phyloP scores from a whole-genome alignment of 495 filamentous ascomycete genomes.

The Diplogelasinospora grovesii region DNA sequence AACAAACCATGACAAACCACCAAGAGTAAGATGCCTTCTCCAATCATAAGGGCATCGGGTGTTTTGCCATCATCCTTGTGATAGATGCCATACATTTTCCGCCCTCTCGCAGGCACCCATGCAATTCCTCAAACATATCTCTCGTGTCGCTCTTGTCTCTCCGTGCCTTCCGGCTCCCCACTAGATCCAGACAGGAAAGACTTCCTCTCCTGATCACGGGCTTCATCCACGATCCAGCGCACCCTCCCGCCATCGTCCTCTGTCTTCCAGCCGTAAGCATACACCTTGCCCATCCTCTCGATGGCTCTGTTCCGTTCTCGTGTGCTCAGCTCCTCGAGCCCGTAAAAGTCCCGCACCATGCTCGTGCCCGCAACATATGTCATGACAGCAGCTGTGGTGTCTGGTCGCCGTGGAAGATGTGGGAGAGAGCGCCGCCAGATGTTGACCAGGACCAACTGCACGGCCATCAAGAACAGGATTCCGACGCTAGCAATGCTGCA shows the following conservation, averaged over 20 bases:
- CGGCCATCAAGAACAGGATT: conserved; percentile 19
- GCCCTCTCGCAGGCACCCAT: too few relatives aligned
- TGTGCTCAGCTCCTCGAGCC: conserved; percentile 9
- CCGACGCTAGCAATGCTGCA: conserved; percentile 13
- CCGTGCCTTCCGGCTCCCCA: not conserved
- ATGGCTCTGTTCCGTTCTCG: conserved; percentile 10
- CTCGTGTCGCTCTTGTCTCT: not conserved
- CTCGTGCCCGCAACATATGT: conserved; percentile 15
- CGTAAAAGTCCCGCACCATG: conserved; percentile 16
- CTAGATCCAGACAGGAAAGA: conserved; percentile 1
- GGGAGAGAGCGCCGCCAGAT: conserved; percentile 15
- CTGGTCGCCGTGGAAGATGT: conserved; percentile 14
- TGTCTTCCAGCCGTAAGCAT: conserved; percentile 19
- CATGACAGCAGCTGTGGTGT: conserved; percentile 18
- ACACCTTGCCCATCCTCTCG: conserved; percentile 14
- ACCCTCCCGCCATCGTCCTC: conserved; percentile 15
- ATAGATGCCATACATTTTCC: too few relatives aligned
- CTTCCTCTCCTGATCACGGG: conserved; percentile 9
- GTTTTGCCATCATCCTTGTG: too few relatives aligned
- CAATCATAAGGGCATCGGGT: too few relatives aligned
- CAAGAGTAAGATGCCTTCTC: too few relatives aligned
- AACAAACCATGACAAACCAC: too few relatives aligned
- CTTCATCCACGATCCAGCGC: conserved; percentile 16
- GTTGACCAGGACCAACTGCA: conserved; percentile 10
- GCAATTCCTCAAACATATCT: too few relatives aligned